A percentile compares a stretch with the other conserved stretches of the same genome.
phyloP scores from a whole-genome alignment of 2,329 filamentous ascomycete genomes.

The Diplodia mutila region DNA sequence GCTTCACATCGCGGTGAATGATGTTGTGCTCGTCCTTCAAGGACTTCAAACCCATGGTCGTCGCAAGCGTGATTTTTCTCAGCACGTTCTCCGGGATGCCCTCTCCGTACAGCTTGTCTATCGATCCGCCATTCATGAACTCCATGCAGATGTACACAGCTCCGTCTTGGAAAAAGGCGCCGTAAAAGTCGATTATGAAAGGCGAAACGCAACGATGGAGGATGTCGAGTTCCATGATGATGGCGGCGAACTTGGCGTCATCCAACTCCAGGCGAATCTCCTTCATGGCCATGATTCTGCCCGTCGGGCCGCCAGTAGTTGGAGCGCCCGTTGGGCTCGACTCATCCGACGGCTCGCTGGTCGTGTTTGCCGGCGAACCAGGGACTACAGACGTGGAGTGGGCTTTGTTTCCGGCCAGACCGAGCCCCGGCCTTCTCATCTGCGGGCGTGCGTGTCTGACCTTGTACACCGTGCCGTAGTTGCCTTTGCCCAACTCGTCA shows the following conservation, averaged over 20 bases:
- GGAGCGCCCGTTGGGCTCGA: constrained; percentile 42
- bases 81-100: constrained; percentile 88
- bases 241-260: constrained; percentile 94
- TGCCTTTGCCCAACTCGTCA: constrained; percentile 94
- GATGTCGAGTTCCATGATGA: constrained; percentile 96
- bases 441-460: constrained; percentile 80
- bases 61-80: constrained; percentile 86
- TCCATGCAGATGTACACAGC: constrained; percentile 99
- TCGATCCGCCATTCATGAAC: constrained; percentile 97
- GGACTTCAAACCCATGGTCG: constrained; percentile 86
- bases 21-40: constrained; percentile 99
- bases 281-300: constrained; percentile 98
- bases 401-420: constrained; percentile 61
- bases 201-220: constrained; percentile 92
- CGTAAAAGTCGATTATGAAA: constrained; percentile 98
- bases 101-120: constrained; percentile 91
- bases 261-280: constrained; percentile 95
- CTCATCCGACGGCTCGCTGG: constrained; percentile 33
- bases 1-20: constrained; percentile 97
- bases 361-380: constrained; percentile 38
- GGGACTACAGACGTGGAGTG: constrained; percentile 41
- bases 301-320: constrained; percentile 60
- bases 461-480: constrained; percentile 98
- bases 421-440: constrained; percentile 63
- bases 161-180: constrained; percentile 97